These are phyloP conservation scores for Arxiozyma heterogenica DNA, from an alignment of 1,139 yeast genomes.

Conservation along the genomic window DNA sequence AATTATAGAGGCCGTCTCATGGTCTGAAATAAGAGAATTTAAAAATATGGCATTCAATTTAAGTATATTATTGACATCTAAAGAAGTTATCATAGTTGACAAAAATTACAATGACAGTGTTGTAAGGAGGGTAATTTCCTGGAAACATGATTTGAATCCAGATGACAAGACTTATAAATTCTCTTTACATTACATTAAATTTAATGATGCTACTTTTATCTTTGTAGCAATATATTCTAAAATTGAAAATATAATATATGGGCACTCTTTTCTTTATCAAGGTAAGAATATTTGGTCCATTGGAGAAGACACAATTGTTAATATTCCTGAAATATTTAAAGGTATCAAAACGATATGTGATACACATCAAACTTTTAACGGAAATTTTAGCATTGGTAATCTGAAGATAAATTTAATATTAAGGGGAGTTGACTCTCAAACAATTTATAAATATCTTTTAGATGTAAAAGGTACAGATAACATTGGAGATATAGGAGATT, in stretches of 20 bases:
- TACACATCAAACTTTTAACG: slow-evolving; percentile 1
- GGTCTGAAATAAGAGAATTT: slow-evolving; percentile 49
- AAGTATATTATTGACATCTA: slow-evolving; percentile 48
- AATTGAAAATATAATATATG: slow-evolving; percentile 14
- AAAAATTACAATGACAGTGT: slow-evolving; percentile 12
- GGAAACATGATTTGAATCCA: slow-evolving; percentile 58
- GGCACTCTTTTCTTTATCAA: slow-evolving; percentile 16
- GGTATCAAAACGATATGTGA: slow-evolving; percentile 10
- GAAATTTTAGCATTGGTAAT: not conserved
- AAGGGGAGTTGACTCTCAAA: slow-evolving; percentile 4
- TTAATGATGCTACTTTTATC: slow-evolving; percentile 8
- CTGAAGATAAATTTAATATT: slow-evolving; percentile 6
- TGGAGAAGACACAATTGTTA: slow-evolving; percentile 14
- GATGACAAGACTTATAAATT: slow-evolving; percentile 49
- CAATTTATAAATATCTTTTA: slow-evolving; percentile 2
- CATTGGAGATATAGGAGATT: not conserved
- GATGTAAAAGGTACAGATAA: not conserved
- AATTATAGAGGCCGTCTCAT: slow-evolving; percentile 43
- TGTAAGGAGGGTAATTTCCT: slow-evolving; percentile 43
- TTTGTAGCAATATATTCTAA: slow-evolving; percentile 20
- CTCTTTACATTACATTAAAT: slow-evolving; percentile 21
- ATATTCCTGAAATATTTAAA: slow-evolving; percentile 9
- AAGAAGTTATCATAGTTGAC: slow-evolving; percentile 47
- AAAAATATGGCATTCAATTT: slow-evolving; percentile 25
- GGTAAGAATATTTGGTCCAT: slow-evolving; percentile 13